Base-by-base conservation (phyloP, 495 filamentous ascomycete species). In the Neurospora tetrasperma region DNA sequence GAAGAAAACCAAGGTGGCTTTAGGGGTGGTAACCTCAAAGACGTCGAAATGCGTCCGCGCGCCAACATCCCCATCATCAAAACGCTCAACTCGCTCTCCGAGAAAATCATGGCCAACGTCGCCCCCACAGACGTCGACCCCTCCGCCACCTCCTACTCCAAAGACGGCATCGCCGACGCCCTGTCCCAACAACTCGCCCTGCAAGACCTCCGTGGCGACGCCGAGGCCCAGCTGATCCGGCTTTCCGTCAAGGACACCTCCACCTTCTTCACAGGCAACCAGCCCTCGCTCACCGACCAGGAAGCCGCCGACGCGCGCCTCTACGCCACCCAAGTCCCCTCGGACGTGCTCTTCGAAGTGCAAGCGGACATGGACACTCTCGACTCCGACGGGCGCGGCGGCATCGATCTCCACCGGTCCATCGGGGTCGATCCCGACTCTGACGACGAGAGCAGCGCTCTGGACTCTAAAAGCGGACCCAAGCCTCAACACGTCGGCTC, bases 71-170 rank as follows among this genome's bases (percentile, higher is more conserved):
- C 83, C 48, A 94, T 97, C 70, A 90, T 98, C 76, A 88, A 90
- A 42, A 92, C 92, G 0, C 82, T 98, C 69, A 99, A 99, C 79
- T 91, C 84, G 71, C 84, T 97, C 71, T 96, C 92, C 76, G 91
- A 94, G 76, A 98, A 96, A 79, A 90, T 99, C 75, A 91, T 99
- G 84, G 91, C 91, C 41, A 91, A 93, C 72, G 93, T 96, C 20
- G 87, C 90, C 6, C 91, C 93, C 1, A 87, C 90, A 6, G 96
- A 97, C 77, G 81, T 85, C 27, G 89, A 93, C 72, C 38, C 77
- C 1, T 42, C 73, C 11, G 73, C 73, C 27, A 42, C 71, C 5
- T 68, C 89, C 14, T 74, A 87, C 82, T 76, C 54, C 27, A 72
- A 86, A 3, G 87, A 88, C 71, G 92, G 90, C 12, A 82, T 91